Evolutionary conservation across 2,329 filamentous ascomycete genomes (phyloP).

Genomic region (Diaporthe australafricana): DNA sequence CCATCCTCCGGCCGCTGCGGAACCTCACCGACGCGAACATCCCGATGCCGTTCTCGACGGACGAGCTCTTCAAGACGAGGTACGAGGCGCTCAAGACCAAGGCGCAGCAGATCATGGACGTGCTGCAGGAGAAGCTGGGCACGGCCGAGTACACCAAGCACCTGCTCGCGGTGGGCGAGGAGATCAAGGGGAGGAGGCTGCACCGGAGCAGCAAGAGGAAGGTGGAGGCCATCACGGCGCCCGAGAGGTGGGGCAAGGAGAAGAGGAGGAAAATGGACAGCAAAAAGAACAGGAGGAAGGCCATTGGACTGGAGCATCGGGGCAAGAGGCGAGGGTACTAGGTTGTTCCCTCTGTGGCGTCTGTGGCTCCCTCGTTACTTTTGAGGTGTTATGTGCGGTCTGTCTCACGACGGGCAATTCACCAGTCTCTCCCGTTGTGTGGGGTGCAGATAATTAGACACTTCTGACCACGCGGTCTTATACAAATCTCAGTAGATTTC

Average conservation of each 20-base stretch:
- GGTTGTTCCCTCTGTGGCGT: neutral
- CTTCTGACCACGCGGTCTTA: neutral
- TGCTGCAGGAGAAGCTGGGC: constrained; percentile 87
- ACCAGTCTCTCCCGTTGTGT: too few relatives aligned
- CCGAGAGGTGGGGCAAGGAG: constrained; percentile 80
- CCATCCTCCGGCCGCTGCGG: constrained; percentile 72
- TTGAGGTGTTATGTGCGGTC: too few relatives aligned
- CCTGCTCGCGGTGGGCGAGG: constrained; percentile 78
- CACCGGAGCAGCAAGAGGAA: constrained; percentile 85
- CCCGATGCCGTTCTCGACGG: constrained; percentile 76
- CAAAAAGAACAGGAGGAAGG: constrained; percentile 86
- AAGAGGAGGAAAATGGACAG: constrained; percentile 88
- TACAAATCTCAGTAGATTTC: neutral
- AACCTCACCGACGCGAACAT: constrained; percentile 87
- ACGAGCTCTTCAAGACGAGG: constrained; percentile 74
- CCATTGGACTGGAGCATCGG: constrained; percentile 79
- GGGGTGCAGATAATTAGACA: neutral
- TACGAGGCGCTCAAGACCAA: constrained; percentile 79
- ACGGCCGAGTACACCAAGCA: constrained; percentile 81
- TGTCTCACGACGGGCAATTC: too few relatives aligned
- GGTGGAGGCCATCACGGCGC: constrained; percentile 86
- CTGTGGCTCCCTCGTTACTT: too few relatives aligned
- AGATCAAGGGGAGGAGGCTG: constrained; percentile 78
- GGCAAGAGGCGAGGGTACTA: constrained; percentile 79
- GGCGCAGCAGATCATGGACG: constrained; percentile 81